Conservation (phyloP, 2,329 filamentous ascomycete genomes). For the Fusarium proliferatum region DNA sequence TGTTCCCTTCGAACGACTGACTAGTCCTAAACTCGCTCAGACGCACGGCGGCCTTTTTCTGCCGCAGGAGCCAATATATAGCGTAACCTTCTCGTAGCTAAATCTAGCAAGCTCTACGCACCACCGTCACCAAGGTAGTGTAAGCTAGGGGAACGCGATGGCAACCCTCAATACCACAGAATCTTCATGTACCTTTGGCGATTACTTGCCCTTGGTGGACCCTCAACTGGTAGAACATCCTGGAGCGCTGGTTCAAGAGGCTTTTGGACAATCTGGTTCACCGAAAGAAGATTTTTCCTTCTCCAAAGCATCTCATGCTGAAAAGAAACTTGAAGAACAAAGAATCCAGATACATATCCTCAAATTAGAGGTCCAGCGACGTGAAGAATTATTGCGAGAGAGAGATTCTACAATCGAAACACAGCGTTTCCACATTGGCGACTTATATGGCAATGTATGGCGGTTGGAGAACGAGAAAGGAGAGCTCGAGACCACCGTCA, state of each 20-base stretch:
- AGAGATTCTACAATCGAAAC: conserved; percentile 3
- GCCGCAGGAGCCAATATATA: neutral
- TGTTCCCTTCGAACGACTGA: neutral
- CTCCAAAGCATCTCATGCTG: neutral
- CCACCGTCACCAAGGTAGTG: neutral
- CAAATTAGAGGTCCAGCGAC: neutral
- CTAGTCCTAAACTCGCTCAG: neutral
- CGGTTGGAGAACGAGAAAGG: neutral
- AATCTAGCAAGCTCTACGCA: neutral
- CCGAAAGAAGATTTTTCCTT: neutral
- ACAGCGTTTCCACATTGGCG: neutral
- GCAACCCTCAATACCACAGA: neutral
- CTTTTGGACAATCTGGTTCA: neutral
- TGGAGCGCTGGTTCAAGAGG: neutral
- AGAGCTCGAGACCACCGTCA: neutral
- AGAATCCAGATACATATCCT: conserved; percentile 1
- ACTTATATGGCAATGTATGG: neutral
- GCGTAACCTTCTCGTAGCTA: neutral
- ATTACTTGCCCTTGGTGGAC: neutral
- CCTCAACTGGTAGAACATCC: neutral
- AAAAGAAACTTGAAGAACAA: neutral
- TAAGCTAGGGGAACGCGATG: neutral
- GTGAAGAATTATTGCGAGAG: neutral
- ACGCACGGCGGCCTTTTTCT: neutral
- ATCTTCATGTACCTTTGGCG: neutral